phyloP scores from a whole-genome alignment of 768 basidiomycete genomes.

The Pleurotus ostreatus region DNA sequence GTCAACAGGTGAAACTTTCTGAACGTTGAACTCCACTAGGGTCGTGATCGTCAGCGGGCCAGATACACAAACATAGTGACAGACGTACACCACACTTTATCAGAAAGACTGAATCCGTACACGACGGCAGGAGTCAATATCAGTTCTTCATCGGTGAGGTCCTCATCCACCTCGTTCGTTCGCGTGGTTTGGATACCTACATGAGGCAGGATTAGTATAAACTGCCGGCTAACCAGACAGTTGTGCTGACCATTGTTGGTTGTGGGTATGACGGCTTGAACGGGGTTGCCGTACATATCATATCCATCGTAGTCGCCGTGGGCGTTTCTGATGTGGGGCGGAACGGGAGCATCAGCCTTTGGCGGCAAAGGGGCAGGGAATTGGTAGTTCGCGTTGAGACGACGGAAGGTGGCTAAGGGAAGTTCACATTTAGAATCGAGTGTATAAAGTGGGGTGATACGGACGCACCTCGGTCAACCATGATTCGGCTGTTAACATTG shows the following conservation, averaged over 20 bases:
- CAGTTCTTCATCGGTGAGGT: slow-evolving; percentile 49
- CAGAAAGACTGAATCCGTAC: slow-evolving; percentile 49
- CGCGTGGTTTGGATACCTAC: background rate
- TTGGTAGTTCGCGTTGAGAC: slow-evolving; percentile 46
- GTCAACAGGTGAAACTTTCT: slow-evolving; percentile 45
- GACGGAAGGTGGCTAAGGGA: slow-evolving; percentile 41
- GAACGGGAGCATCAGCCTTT: slow-evolving; percentile 12
- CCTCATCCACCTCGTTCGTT: slow-evolving; percentile 16
- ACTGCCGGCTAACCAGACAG: background rate
- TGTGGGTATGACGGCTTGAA: background rate
- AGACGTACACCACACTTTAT: slow-evolving; percentile 15
- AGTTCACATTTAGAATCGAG: background rate
- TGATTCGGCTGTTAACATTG: slow-evolving; percentile 54
- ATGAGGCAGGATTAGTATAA: background rate
- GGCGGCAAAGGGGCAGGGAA: slow-evolving; percentile 34
- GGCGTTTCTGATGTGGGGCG: slow-evolving; percentile 8
- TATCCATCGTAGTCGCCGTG: background rate
- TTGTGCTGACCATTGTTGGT: background rate
- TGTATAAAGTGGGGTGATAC: background rate
- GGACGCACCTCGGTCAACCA: slow-evolving; percentile 51
- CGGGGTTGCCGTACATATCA: slow-evolving; percentile 20
- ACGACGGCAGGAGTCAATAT: slow-evolving; percentile 53
- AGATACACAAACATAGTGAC: too few relatives aligned
- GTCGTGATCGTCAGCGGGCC: too few relatives aligned
- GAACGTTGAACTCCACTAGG: slow-evolving; percentile 58